phyloP scores from a whole-genome alignment of 305 asterid genomes.

The Fraxinus albicans region DNA sequence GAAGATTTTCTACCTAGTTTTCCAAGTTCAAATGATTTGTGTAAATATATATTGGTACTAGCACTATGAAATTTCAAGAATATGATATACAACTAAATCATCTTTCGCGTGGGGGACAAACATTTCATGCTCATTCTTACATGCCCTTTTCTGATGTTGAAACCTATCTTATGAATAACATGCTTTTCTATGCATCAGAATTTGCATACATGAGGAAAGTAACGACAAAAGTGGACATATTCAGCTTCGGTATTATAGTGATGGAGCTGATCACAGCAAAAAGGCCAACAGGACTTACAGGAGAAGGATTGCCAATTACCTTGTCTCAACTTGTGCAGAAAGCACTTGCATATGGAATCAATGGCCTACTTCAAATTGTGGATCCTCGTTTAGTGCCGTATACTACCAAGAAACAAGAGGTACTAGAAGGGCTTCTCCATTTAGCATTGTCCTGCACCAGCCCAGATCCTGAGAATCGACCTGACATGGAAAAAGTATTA shows the following conservation, averaged over 20 bases:
- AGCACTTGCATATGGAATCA: slow-evolving; percentile 42
- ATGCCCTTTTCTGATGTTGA: background rate
- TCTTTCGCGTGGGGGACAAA: background rate
- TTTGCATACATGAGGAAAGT: slow-evolving; percentile 78
- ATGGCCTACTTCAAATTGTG: slow-evolving; percentile 37
- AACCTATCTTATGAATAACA: slow-evolving; percentile 2
- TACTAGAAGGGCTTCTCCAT: slow-evolving; percentile 49
- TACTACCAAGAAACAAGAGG: slow-evolving; percentile 41
- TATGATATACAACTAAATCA: background rate
- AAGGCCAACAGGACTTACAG: slow-evolving; percentile 72
- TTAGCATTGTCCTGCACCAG: slow-evolving; percentile 68
- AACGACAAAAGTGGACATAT: slow-evolving; percentile 73
- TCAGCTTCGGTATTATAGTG: slow-evolving; percentile 72
- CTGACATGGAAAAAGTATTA: slow-evolving; percentile 66
- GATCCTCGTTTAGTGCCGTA: slow-evolving; percentile 52
- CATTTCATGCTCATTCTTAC: background rate
- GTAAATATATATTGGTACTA: background rate
- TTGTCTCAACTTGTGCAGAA: slow-evolving; percentile 57
- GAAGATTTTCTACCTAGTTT: background rate
- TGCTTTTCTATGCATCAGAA: slow-evolving; percentile 42
- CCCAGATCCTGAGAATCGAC: slow-evolving; percentile 59
- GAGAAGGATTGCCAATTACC: slow-evolving; percentile 56
- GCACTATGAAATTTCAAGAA: background rate
- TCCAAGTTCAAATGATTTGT: background rate
- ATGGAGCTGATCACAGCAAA: slow-evolving; percentile 72